These are phyloP conservation scores for Chytriomyces confervae DNA, from an alignment of 192 early-diverging fungal genomes.

Conservation along the genomic window DNA sequence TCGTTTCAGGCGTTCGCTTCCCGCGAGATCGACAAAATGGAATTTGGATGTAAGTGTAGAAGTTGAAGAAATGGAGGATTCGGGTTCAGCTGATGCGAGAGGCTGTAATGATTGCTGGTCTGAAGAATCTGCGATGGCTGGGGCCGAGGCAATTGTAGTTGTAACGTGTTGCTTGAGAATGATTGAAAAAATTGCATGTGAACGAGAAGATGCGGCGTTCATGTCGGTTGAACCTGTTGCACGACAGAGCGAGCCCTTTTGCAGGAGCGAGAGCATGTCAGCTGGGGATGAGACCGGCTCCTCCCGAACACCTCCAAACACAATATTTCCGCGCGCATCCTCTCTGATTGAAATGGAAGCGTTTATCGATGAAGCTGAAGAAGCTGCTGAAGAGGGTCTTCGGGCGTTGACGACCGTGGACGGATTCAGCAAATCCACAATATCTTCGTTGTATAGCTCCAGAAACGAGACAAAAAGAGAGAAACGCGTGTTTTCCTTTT, in stretches of 20 bases:
- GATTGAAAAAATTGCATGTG: conserved; percentile 96
- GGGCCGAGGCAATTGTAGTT: not conserved
- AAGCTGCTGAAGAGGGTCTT: conserved; percentile 26
- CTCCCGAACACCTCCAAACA: conserved; percentile 87
- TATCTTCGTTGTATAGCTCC: conserved; percentile 98
- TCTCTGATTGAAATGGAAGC: conserved; percentile 78
- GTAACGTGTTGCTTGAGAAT: conserved; percentile 73
- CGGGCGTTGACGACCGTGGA: conserved; percentile 52
- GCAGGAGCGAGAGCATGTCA: conserved; percentile 74
- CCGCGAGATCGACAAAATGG: conserved; percentile 99
- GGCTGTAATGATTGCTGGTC: not conserved
- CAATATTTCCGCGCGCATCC: conserved; percentile 87
- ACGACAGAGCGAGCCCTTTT: conserved; percentile 80
- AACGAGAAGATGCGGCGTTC: conserved; percentile 89
- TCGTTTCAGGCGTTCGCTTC: conserved; percentile 91
- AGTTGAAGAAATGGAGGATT: not conserved
- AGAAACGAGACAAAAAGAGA: conserved; percentile 79
- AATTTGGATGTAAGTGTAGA: conserved; percentile 80
- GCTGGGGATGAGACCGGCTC: conserved; percentile 70
- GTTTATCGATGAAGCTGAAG: conserved; percentile 30
- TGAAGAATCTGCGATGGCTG: not conserved
- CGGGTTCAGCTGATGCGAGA: conserved; percentile 15
- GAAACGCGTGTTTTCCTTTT: conserved; percentile 34
- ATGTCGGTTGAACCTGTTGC: conserved; percentile 96
- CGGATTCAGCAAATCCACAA: conserved; percentile 88